These are phyloP conservation scores for Eutypa lata DNA, from an alignment of 2,329 filamentous ascomycete species.

Conservation along the genomic window DNA sequence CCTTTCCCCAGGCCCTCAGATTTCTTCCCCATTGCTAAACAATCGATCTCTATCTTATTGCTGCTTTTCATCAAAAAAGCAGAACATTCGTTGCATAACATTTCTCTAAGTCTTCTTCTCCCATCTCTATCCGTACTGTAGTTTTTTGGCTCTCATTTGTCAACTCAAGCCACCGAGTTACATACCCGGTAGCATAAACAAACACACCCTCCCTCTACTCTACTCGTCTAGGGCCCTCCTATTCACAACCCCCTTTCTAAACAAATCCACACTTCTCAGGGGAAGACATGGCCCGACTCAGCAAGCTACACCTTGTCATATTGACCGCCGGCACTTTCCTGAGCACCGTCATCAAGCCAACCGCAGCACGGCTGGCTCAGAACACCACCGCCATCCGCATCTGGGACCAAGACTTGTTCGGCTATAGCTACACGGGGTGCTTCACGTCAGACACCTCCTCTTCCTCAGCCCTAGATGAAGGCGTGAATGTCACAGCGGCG, in stretches of 20 bases:
- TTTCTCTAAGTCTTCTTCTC: neutral
- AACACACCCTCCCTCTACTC: neutral
- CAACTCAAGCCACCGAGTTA: neutral
- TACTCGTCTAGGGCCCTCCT: neutral
- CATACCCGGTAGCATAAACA: neutral
- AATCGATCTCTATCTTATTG: neutral
- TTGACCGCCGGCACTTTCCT: neutral
- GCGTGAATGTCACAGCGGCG: constrained; percentile 35
- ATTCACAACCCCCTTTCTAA: constrained; percentile 3
- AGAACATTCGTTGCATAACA: neutral
- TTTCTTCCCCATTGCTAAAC: no score
- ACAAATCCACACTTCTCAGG: neutral
- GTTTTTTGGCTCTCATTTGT: neutral
- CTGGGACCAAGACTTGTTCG: constrained; percentile 26
- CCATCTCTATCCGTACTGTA: neutral
- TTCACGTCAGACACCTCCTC: constrained; percentile 45
- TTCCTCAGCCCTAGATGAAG: constrained; percentile 42
- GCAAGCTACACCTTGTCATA: neutral
- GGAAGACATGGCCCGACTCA: neutral
- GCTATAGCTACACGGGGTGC: constrained; percentile 54
- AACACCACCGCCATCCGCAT: neutral
- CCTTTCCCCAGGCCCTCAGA: neutral
- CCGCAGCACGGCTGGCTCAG: neutral
- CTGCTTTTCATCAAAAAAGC: neutral
- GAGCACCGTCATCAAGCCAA: neutral